Percentiles rank a stretch among this genome's conserved stretches.
Evolutionary conservation across 2,329 filamentous ascomycete species (phyloP).

Genomic region (Onygena corvina): DNA sequence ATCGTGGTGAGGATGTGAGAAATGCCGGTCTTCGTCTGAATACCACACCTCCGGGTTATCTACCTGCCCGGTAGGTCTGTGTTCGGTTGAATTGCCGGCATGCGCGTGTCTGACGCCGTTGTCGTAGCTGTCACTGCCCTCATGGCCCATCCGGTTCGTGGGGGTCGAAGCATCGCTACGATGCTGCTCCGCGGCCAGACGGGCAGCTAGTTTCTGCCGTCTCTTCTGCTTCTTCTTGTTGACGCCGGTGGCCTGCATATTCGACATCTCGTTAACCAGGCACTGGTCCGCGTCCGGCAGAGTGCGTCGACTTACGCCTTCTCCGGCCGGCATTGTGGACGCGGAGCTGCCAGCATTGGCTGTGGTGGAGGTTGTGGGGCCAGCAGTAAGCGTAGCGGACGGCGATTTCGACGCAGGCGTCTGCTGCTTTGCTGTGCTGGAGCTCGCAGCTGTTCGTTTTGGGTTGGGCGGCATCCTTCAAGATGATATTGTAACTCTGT

Average conservation of each 20-base stretch:
- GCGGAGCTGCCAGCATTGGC: constrained; percentile 4
- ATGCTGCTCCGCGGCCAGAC: constrained; percentile 48
- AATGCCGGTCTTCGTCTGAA: constrained; percentile 41
- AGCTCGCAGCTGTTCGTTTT: constrained; percentile 15
- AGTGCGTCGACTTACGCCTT: background rate
- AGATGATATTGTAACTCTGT: background rate
- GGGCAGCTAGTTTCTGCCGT: constrained; percentile 68
- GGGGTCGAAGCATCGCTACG: constrained; percentile 21
- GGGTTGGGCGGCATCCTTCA: constrained; percentile 16
- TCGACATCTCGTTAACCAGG: constrained; percentile 4
- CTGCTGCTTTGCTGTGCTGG: constrained; percentile 3
- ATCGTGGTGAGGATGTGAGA: constrained; percentile 23
- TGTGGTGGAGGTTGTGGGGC: background rate
- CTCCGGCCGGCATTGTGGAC: background rate
- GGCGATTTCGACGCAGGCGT: background rate
- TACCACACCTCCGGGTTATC: constrained; percentile 45
- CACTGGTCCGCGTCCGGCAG: background rate
- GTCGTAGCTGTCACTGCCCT: constrained; percentile 20
- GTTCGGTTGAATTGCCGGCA: constrained; percentile 18
- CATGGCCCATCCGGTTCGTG: constrained; percentile 23
- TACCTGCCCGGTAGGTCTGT: constrained; percentile 23
- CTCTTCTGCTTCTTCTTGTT: constrained; percentile 96
- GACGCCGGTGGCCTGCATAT: constrained; percentile 30
- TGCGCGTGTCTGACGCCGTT: constrained; percentile 19
- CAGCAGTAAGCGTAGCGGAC: background rate